These are phyloP conservation scores for Glycine latifolia DNA, from an alignment of 306 rosid species.

Conservation along the genomic window DNA sequence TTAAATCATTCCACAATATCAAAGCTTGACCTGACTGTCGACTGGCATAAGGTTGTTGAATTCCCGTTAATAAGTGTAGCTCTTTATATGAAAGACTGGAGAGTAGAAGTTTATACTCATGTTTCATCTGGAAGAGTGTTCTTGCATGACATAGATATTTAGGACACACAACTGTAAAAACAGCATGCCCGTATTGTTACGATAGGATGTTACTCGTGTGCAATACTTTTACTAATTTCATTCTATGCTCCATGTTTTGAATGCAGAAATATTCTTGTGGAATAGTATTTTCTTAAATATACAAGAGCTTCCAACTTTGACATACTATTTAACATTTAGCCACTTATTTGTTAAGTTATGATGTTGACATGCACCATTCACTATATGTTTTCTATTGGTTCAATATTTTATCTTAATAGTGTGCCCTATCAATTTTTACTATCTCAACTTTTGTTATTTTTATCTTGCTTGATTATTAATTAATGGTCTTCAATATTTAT, in stretches of 20 bases:
- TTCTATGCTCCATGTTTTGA: neutral
- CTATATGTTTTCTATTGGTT: conserved; percentile 20
- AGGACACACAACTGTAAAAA: neutral
- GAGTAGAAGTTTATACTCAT: neutral
- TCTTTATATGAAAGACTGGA: neutral
- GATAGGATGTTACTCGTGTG: too few species aligned
- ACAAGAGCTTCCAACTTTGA: neutral
- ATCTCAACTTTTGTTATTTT: neutral
- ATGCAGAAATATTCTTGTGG: conserved; percentile 5
- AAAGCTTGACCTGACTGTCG: neutral
- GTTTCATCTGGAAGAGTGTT: neutral
- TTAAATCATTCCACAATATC: neutral
- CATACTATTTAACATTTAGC: conserved; percentile 8
- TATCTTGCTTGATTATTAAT: neutral
- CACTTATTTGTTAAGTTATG: conserved; percentile 9
- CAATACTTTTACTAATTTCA: neutral
- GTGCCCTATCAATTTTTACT: conserved; percentile 25
- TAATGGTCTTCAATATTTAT: conserved; percentile 9
- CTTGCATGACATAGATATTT: neutral
- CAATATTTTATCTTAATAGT: neutral
- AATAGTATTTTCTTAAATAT: conserved; percentile 21
- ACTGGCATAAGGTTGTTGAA: neutral
- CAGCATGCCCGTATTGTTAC: neutral
- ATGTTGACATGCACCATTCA: conserved; percentile 5
- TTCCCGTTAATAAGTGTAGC: neutral